Conservation (phyloP, 495 filamentous ascomycete genomes). For the Daldinia loculata region DNA sequence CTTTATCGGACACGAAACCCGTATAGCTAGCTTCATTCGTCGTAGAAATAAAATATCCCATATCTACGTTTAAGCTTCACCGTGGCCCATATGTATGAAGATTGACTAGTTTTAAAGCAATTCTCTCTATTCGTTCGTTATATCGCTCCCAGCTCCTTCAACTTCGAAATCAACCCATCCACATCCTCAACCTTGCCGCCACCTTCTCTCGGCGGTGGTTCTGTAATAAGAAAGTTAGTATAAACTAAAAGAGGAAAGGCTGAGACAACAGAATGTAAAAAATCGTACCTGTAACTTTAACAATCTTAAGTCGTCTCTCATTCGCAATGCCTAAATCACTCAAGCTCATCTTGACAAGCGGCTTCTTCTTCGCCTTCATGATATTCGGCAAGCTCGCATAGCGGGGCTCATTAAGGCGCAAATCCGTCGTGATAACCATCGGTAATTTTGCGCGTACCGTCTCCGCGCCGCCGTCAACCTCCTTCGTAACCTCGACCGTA, state of each 20-base stretch:
- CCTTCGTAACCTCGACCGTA: slow-evolving; percentile 76
- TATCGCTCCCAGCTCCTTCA: slow-evolving; percentile 95
- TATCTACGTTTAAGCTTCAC: background rate
- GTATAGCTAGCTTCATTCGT: background rate
- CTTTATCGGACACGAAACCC: background rate
- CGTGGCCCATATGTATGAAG: background rate
- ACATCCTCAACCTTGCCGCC: slow-evolving; percentile 98
- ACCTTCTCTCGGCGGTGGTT: slow-evolving; percentile 87
- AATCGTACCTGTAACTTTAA: slow-evolving; percentile 81
- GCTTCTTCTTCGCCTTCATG: slow-evolving; percentile 99
- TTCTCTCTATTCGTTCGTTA: slow-evolving; percentile 52
- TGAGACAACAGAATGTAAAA: slow-evolving; percentile 15
- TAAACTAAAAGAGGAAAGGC: slow-evolving; percentile 1
- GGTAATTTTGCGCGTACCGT: slow-evolving; percentile 85
- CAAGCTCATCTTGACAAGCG: slow-evolving; percentile 87
- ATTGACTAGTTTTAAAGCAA: background rate
- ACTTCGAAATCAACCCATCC: slow-evolving; percentile 85
- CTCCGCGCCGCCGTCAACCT: slow-evolving; percentile 96
- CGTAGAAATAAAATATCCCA: background rate
- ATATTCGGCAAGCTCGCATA: slow-evolving; percentile 97
- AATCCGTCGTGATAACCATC: slow-evolving; percentile 92
- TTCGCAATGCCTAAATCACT: slow-evolving; percentile 80
- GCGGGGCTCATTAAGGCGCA: slow-evolving; percentile 92
- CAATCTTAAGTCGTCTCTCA: slow-evolving; percentile 79
- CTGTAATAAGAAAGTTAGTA: slow-evolving; percentile 54